Base-by-base conservation (phyloP, 2,329 filamentous ascomycete genomes). In the Aschersonia sp. region DNA sequence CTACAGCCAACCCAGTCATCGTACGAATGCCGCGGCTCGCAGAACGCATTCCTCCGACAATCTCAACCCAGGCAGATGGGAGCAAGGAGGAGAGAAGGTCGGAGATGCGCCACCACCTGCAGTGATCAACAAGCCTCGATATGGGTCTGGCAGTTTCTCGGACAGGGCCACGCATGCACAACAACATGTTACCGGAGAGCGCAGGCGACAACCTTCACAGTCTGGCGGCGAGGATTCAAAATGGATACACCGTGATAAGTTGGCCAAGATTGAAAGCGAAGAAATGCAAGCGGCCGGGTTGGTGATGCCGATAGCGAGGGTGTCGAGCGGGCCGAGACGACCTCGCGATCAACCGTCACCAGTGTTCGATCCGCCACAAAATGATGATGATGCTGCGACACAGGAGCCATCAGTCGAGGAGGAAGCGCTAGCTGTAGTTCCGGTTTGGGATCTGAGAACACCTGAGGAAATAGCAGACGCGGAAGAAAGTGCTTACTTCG, bases 161-260 rank as follows among this genome's bases (percentile, higher is more conserved):
- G 53, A 56, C 12, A 48, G 50, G 50, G 47, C 47, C 2, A 30
- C 44, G 41, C 54, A 48, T 20, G 47, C 48, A 46, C 53, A 51
- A 41, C 56, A 55, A 9, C 52, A 54, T 44, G 51, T 53, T 5
- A 52, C 52, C 5, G 58, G 65, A 31, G 52, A 59, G 31, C 51
- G 56, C 45, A 54, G 55, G 47, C 52, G 57, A 53, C 42, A 52
- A 41, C 60, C 57, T 52, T 56, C 50, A 6, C 58, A 61, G 35
- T 46, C 60, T 48, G 56, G 58, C 35, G 66, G 71, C 35, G 80
- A 84, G 51, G 73, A 78, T 51, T 84, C 80, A 32, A 83, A 86
- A 62, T 92, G 86, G 86, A 91, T 92, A 56, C 86, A 92, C 59
- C 73, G 86, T 49, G 86, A 92, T 65, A 91, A 91, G 65, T 67